Conservation (phyloP, 768 basidiomycete species). For the Podaxis rugospora region DNA sequence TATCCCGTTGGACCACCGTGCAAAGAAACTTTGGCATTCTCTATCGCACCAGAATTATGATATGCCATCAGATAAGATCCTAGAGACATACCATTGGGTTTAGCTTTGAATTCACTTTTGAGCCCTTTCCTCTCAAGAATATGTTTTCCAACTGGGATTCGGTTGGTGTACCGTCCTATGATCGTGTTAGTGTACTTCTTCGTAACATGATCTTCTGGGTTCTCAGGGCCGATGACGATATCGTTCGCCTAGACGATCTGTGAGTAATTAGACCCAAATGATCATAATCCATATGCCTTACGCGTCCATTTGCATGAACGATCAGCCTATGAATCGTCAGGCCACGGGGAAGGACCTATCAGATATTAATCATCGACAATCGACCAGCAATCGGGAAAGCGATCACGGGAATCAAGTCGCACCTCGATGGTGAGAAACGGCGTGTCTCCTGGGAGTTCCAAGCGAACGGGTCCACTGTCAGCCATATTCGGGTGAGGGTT, state of each 20-base stretch:
- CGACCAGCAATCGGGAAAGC: neutral
- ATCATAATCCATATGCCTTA: slow-evolving; percentile 23
- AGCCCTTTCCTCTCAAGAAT: slow-evolving; percentile 49
- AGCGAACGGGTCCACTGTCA: slow-evolving; percentile 47
- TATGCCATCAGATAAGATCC: neutral
- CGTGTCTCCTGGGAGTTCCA: slow-evolving; percentile 38
- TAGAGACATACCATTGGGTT: slow-evolving; percentile 31
- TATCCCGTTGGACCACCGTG: slow-evolving; percentile 71
- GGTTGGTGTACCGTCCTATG: slow-evolving; percentile 70
- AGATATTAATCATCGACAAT: slow-evolving; percentile 4
- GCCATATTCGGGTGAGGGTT: slow-evolving; percentile 26
- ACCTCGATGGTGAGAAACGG: slow-evolving; percentile 59
- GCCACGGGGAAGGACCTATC: slow-evolving; percentile 60
- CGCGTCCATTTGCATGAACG: slow-evolving; percentile 61
- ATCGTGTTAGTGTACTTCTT: slow-evolving; percentile 73
- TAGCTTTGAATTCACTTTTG: slow-evolving; percentile 39
- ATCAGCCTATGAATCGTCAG: slow-evolving; percentile 66
- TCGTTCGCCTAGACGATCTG: slow-evolving; percentile 56
- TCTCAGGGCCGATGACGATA: slow-evolving; percentile 70
- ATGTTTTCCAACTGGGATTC: slow-evolving; percentile 59
- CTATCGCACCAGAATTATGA: slow-evolving; percentile 21
- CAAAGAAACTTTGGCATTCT: slow-evolving; percentile 54
- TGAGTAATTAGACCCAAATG: slow-evolving; percentile 2
- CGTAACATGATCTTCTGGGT: slow-evolving; percentile 48
- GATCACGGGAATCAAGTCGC: slow-evolving; percentile 7